These are phyloP conservation scores for Saprolegnia parasitica DNA, from an alignment of 352 stramenopile genomes.

Conservation along the genomic window DNA sequence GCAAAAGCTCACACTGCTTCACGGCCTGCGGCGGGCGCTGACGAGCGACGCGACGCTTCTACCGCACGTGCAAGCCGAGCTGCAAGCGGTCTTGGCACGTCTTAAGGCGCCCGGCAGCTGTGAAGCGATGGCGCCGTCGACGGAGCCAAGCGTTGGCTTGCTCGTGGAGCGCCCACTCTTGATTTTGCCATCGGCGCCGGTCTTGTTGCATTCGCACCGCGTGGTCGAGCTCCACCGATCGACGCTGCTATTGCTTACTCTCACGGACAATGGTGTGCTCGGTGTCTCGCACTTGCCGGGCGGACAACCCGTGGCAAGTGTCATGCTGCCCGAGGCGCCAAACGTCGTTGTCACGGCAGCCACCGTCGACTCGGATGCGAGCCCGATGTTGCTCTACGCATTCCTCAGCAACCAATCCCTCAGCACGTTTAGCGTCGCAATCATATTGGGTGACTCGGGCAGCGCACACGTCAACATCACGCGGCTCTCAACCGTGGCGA, in stretches of 20 bases:
- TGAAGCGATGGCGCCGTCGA: neutral
- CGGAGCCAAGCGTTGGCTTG: neutral
- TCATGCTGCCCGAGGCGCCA: neutral
- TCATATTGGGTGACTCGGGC: neutral
- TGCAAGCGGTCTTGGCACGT: neutral
- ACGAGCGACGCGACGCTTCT: neutral
- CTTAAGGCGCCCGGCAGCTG: neutral
- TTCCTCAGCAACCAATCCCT: neutral
- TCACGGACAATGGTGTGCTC: neutral
- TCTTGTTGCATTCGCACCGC: neutral
- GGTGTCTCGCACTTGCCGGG: neutral
- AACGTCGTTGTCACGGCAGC: neutral
- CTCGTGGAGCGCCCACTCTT: neutral
- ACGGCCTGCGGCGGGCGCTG: neutral
- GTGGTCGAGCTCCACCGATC: neutral
- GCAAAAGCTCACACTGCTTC: slow-evolving; percentile 8
- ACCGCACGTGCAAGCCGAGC: neutral
- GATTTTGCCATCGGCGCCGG: neutral
- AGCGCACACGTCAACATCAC: neutral
- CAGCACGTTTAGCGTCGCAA: neutral
- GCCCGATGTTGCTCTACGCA: neutral
- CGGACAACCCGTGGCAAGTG: neutral
- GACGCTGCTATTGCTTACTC: neutral
- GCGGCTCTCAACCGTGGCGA: neutral
- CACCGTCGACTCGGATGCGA: neutral